phyloP scores from a whole-genome alignment of 805 yeast species.

The Yamadazyma olivae region DNA sequence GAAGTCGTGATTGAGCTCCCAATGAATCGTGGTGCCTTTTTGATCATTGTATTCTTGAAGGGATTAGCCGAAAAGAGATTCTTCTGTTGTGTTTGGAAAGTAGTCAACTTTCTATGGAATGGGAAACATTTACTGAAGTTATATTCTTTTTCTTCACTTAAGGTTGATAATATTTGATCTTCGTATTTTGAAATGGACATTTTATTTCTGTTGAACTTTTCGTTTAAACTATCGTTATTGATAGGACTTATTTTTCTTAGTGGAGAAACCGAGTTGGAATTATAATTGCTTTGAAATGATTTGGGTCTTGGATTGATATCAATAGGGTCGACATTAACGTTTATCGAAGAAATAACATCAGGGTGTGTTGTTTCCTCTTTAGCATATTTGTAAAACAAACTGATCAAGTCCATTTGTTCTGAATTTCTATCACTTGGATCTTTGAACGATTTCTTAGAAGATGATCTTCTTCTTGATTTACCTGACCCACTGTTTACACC shows the following conservation, averaged over 20 bases:
- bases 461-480: constrained; percentile 18
- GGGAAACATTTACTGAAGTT: constrained; percentile 82
- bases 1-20: constrained; percentile 30
- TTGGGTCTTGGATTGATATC: constrained; percentile 8
- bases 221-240: constrained; percentile 1
- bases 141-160: constrained; percentile 51
- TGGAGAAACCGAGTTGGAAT: constrained; percentile 15
- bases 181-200: constrained; percentile 3
- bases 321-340: constrained; percentile 5
- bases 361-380: constrained; percentile 20
- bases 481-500: not conserved
- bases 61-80: constrained; percentile 22
- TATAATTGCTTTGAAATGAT: constrained; percentile 1
- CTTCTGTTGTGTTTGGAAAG: constrained; percentile 54
- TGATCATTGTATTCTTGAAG: constrained; percentile 17
- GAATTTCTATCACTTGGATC: constrained; percentile 4
- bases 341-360: not conserved
- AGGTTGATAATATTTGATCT: constrained; percentile 13
- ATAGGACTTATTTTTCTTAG: constrained; percentile 8
- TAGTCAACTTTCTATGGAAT: constrained; percentile 59
- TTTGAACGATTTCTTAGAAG: constrained; percentile 18
- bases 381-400: constrained; percentile 39
- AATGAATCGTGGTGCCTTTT: constrained; percentile 24
- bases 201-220: not conserved
- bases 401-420: constrained; percentile 30